Conservation (phyloP, 345 rosid genomes). For the Zanthoxylum bungeanum region DNA sequence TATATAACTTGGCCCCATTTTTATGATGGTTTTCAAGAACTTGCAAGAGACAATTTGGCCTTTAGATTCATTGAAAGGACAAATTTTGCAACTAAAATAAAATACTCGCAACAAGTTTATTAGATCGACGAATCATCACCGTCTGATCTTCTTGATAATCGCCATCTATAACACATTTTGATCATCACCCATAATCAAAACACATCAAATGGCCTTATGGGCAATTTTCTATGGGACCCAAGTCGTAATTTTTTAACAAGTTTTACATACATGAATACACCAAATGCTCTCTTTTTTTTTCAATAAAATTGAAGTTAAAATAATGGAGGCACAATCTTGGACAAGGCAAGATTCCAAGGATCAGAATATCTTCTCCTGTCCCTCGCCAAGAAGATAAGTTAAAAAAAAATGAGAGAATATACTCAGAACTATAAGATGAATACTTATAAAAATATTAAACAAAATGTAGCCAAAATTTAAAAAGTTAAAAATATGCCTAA, state of each 20-base stretch:
- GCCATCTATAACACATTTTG: not conserved
- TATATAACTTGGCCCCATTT: not conserved
- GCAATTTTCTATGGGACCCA: not conserved
- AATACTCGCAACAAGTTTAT: no score
- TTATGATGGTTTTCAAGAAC: not conserved
- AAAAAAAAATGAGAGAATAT: conserved; percentile 27
- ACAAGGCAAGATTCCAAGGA: conserved; percentile 33
- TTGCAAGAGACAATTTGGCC: conserved; percentile 36
- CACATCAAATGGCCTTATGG: not conserved
- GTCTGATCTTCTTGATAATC: not conserved
- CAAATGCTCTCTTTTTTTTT: not conserved
- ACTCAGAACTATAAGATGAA: conserved; percentile 16
- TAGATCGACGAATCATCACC: not conserved
- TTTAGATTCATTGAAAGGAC: conserved; percentile 22
- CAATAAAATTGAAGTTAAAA: not conserved
- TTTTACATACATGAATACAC: not conserved
- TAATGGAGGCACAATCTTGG: no score
- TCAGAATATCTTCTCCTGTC: conserved; percentile 19
- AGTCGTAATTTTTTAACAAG: not conserved
- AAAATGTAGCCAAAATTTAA: not conserved
- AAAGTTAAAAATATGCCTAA: not conserved
- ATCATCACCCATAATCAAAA: not conserved
- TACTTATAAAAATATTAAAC: not conserved
- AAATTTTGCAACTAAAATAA: no score
- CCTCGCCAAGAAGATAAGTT: conserved; percentile 19